Base-by-base conservation (phyloP, 495 filamentous ascomycete species). In the Trypethelium eluteriae region DNA sequence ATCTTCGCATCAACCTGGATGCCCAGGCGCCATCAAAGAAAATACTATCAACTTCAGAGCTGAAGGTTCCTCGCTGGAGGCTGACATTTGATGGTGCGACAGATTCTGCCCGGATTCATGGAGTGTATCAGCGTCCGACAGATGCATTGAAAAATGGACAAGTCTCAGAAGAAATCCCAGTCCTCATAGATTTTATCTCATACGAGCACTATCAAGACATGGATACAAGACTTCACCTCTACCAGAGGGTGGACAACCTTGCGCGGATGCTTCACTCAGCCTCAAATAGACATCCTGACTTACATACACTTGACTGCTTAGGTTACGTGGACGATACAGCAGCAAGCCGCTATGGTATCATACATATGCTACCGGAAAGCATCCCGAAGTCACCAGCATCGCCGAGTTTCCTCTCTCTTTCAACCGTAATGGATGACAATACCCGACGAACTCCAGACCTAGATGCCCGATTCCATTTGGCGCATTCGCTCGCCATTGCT, bases 1-100 rank as follows among this genome's bases (percentile, higher is more conserved):
- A 75, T 36, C 71, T 78, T 25, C 66, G 74, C 35, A 76, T 78
- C 57, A 78, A 78, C 66, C 71, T 78, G 16, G 76, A 77, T 47
- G 64, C 74, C 49, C 69, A 72, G 66, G 66, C 68, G 36, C 56
- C 70, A 3, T 69, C 70, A 39, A 70, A 49, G 62, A 70, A 70
- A 59, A 76, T 77, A 65, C 69, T 69, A 50, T 70, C 75, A 7
- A 72, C 73, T 10, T 71, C 71, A 53, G 72, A 71, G 38, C 66
- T 77, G 36, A 73, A 72, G 53, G 70, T 76, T 10, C 70, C 62
- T 16, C 67, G 64, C 32, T 35, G 63, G 18, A 38, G 62, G 16
- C 62, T 77, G 12, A 57, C 53, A 1, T 56, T 71, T 39, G 53
- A 65, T 3, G 68, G 66, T 12, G 62, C 44, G 34, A 53, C 62